Base-by-base conservation (phyloP, 108 stramenopile species). In the Hondaea fermentalgiana region DNA sequence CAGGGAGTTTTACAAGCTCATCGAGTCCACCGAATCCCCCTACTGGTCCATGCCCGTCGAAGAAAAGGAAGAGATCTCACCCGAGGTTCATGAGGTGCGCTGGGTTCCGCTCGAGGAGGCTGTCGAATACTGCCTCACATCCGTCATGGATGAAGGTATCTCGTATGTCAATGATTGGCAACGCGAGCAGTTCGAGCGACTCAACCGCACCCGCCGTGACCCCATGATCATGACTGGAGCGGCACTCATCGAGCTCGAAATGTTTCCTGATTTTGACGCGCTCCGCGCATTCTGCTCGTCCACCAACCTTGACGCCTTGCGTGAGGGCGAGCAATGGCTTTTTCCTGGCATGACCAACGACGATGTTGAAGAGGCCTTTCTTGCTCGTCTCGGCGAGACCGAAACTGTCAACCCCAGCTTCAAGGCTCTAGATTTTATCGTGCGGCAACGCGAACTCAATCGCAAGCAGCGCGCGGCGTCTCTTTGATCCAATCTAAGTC, bases 281-380 rank as follows among this genome's bases (percentile, higher is more conserved):
- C 51, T 83, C 23, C 49, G n/a, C n/a, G 76, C 45, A 16, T 83
- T 53, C 51, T 83, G 76, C 76, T 14, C 45, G 6, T 53, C 49
- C 12, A 53, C 51, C 76, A 83, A 53, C 23, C 51, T 83, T 12
- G 76, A 83, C 10, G 10, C 14, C 10, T 45, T 83, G 23, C 76
- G 76, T 45, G 51, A 83, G 76, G 76, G 51, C 51, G 76, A 83
- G 76, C 76, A 83, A 45, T 83, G 76, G 76, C 76, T 83, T 35
- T 83, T 83, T 53, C n/a, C 45, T 83, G 76, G 76, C 6, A 83
- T 83, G 76, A 47, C 51, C 49, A 83, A 83, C 76, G 76, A 83
- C 4, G 76, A 83, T 12, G 76, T 83, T 23, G 76, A 53, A 23
- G n/a, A 53, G 49, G 76, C 76, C 17, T 83, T 83, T 23, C 44